Evolutionary conservation across 2,329 filamentous ascomycete genomes (phyloP).

Genomic region (Fusarium nematophilum): DNA sequence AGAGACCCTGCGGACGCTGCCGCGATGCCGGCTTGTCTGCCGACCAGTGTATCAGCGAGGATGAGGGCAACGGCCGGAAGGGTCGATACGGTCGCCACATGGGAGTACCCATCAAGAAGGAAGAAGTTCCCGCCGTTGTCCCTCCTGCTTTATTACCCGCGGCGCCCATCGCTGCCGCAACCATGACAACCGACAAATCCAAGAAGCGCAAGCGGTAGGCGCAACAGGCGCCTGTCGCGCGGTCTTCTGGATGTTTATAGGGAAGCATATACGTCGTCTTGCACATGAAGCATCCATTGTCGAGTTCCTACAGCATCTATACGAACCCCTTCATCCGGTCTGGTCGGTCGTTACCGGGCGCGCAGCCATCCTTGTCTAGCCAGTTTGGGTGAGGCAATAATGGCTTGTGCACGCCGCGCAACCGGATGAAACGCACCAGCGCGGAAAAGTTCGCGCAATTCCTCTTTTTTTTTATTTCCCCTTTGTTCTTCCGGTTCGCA

Average conservation of each 20-base stretch:
- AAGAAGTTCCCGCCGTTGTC: conserved; percentile 57
- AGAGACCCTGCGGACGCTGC: conserved; percentile 94
- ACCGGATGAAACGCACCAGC: conserved; percentile 9
- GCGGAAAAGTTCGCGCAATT: conserved; percentile 18
- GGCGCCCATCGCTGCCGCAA: conserved; percentile 55
- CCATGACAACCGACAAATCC: conserved; percentile 61
- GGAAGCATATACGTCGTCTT: conserved; percentile 27
- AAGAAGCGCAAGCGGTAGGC: conserved; percentile 72
- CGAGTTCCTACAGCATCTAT: conserved; percentile 17
- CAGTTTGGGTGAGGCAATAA: conserved; percentile 8
- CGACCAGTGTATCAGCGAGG: conserved; percentile 96
- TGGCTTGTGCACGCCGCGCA: conserved; percentile 28
- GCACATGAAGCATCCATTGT: conserved; percentile 25
- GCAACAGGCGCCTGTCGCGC: background rate
- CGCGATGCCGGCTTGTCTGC: conserved; percentile 93
- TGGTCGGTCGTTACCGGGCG: conserved; percentile 26
- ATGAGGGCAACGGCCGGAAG: conserved; percentile 97
- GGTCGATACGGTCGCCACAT: conserved; percentile 85
- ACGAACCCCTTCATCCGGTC: conserved; percentile 10
- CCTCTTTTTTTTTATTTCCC: conserved; percentile 15
- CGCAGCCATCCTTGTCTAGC: conserved; percentile 17
- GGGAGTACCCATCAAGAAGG: conserved; percentile 72
- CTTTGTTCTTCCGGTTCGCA: conserved; percentile 34
- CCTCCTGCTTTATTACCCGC: conserved; percentile 56
- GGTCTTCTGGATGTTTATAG: conserved; percentile 9